Percentiles rank a stretch among this genome's conserved stretches.
phyloP scores from a whole-genome alignment of 2,329 filamentous ascomycete species.

The Diaporthe sp. region DNA sequence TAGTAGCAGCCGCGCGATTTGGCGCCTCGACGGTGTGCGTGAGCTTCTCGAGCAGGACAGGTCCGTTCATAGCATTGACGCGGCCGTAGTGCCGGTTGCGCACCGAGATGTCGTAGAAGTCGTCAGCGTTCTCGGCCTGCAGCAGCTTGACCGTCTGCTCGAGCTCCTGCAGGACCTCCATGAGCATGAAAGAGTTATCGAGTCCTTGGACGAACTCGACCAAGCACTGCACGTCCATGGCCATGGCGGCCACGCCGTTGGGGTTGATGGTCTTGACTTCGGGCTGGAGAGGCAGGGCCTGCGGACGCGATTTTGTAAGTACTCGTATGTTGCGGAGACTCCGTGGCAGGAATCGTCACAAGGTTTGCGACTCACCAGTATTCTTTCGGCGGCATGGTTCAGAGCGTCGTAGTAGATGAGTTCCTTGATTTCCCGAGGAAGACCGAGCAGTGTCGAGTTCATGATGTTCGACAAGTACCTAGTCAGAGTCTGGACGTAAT shows the following conservation, averaged over 20 bases:
- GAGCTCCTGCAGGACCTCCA: conserved; percentile 91
- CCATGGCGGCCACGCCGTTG: conserved; percentile 83
- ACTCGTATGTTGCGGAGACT: conserved; percentile 5
- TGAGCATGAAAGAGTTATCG: conserved; percentile 85
- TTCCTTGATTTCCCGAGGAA: conserved; percentile 97
- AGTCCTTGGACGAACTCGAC: conserved; percentile 88
- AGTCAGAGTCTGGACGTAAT: conserved; percentile 96
- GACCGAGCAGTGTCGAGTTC: conserved; percentile 90
- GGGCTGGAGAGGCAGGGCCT: conserved; percentile 81
- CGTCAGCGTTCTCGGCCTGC: conserved; percentile 90
- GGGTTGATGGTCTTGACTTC: conserved; percentile 89
- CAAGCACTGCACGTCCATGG: conserved; percentile 86
- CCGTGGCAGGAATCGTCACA: neutral
- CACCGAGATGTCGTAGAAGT: conserved; percentile 93
- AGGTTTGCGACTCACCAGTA: conserved; percentile 68
- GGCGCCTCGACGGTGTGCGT: conserved; percentile 73
- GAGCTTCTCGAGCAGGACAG: conserved; percentile 89
- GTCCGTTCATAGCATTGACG: conserved; percentile 92
- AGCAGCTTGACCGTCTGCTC: conserved; percentile 93
- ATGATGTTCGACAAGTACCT: conserved; percentile 96
- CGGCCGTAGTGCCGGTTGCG: conserved; percentile 94
- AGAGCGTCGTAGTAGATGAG: conserved; percentile 98
- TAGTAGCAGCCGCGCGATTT: conserved; percentile 71
- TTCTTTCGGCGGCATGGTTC: conserved; percentile 88
- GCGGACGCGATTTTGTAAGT: conserved; percentile 39